Conservation (phyloP, 176 grass and related monocot species). For the Dendrocalamus sinicus region DNA sequence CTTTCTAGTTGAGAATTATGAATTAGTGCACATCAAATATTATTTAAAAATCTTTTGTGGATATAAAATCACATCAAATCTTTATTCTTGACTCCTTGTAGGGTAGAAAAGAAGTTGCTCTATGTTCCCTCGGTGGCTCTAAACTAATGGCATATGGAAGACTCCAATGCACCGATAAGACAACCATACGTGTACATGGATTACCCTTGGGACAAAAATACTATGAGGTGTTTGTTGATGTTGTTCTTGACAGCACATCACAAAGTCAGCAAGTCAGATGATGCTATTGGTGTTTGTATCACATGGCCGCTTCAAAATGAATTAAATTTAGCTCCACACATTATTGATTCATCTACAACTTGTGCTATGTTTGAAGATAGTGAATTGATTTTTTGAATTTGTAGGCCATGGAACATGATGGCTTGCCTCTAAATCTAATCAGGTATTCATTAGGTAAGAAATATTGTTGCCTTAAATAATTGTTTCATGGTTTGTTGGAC, state of each 20-base stretch:
- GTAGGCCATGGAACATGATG: no score
- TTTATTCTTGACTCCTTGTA: background rate
- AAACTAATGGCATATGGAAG: background rate
- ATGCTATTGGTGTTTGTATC: background rate
- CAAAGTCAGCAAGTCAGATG: background rate
- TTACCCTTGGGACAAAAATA: background rate
- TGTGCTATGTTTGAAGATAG: no score
- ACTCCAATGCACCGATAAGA: background rate
- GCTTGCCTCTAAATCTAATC: no score
- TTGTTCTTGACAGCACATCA: background rate
- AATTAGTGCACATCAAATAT: no score
- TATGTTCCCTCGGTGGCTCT: background rate
- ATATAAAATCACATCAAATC: background rate
- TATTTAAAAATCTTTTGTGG: background rate
- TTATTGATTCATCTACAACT: background rate
- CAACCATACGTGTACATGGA: background rate
- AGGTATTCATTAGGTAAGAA: no score
- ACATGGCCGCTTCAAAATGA: background rate
- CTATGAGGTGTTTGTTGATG: background rate
- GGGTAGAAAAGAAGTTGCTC: background rate
- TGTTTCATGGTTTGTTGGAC: no score
- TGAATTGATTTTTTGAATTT: no score
- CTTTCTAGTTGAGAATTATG: background rate
- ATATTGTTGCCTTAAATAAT: no score
- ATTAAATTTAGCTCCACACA: background rate